phyloP scores from a whole-genome alignment of 208 protist species.

The Naegleria gruberi region DNA sequence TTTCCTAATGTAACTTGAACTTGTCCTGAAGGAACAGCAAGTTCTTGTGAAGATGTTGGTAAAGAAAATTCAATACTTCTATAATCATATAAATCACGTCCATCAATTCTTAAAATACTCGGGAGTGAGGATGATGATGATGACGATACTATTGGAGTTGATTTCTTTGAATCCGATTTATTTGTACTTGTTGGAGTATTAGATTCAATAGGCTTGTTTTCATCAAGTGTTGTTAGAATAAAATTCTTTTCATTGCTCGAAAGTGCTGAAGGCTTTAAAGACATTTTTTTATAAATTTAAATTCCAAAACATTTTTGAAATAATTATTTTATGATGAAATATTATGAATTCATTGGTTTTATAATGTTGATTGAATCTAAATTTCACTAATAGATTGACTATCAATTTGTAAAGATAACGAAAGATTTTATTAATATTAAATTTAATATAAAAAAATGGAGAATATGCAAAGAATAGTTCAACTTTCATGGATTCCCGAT shows the following conservation, averaged over 20 bases:
- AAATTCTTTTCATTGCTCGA: neutral
- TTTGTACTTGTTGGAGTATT: too few species aligned
- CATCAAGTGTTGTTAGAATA: neutral
- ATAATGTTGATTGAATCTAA: too few species aligned
- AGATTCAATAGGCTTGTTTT: neutral
- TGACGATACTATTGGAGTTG: too few species aligned
- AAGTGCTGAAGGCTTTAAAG: neutral
- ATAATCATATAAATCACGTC: neutral
- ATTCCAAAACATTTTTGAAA: too few species aligned
- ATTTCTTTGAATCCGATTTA: too few species aligned
- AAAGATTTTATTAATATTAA: too few species aligned
- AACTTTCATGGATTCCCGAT: neutral
- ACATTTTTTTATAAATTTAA: neutral
- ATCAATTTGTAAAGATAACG: too few species aligned
- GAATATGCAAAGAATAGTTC: too few species aligned
- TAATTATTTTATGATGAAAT: too few species aligned
- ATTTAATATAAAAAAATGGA: too few species aligned
- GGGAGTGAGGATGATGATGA: neutral
- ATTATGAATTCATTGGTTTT: too few species aligned
- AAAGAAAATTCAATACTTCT: neutral
- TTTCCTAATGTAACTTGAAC: constrained; percentile 70
- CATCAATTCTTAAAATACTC: neutral
- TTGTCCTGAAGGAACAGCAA: constrained; percentile 28
- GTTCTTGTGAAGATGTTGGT: neutral
- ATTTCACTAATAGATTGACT: too few species aligned